These are phyloP conservation scores for Xylaria sp. DNA, from an alignment of 2,329 filamentous ascomycete genomes.

Conservation along the genomic window DNA sequence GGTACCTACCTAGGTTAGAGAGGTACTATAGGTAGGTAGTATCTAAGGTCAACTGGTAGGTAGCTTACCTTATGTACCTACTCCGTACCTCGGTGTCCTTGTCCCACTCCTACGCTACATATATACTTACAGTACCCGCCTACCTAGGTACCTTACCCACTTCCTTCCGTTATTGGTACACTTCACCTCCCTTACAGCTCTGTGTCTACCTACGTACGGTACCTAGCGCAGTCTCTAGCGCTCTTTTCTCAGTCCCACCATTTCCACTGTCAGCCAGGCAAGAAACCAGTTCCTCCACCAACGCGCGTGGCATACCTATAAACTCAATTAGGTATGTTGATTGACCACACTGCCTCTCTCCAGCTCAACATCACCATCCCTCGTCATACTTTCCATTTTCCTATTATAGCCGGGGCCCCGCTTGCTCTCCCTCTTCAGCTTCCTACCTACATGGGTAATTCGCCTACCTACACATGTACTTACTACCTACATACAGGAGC, in stretches of 20 bases:
- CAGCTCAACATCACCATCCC: neutral
- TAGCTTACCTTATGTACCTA: too few relatives aligned
- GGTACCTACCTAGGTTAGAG: too few relatives aligned
- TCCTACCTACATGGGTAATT: too few relatives aligned
- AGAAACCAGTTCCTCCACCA: conserved; percentile 27
- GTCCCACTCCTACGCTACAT: too few relatives aligned
- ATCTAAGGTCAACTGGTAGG: too few relatives aligned
- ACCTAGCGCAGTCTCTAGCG: too few relatives aligned
- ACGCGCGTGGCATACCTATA: conserved; percentile 1
- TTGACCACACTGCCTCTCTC: neutral
- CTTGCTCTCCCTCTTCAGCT: neutral
- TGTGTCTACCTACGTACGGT: neutral
- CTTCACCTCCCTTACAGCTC: too few relatives aligned
- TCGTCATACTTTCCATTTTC: neutral
- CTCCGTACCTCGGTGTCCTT: too few relatives aligned
- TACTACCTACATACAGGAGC: too few relatives aligned
- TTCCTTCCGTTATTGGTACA: neutral
- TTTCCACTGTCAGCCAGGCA: conserved; percentile 1
- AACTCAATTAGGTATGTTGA: neutral
- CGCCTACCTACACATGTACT: too few relatives aligned
- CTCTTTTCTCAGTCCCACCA: neutral
- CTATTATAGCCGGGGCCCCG: neutral
- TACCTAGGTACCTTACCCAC: neutral
- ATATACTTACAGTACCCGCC: too few relatives aligned
- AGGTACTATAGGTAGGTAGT: too few relatives aligned